Conservation (phyloP, 768 basidiomycete species). For the Calocera cornea region DNA sequence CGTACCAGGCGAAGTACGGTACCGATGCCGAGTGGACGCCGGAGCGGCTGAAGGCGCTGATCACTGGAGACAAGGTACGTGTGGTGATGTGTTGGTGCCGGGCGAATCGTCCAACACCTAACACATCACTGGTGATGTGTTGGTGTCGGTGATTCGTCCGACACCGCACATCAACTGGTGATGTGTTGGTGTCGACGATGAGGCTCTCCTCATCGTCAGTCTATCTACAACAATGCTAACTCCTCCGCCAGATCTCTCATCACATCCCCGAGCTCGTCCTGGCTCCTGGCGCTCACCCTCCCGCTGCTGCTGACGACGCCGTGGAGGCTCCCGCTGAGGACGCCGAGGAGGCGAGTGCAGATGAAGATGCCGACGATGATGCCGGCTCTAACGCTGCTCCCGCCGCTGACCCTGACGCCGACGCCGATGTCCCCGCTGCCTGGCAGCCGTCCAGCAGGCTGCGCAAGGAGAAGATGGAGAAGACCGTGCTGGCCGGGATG, state of each 20-base stretch:
- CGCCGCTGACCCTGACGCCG: background rate
- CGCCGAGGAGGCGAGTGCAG: background rate
- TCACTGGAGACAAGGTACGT: conserved; percentile 25
- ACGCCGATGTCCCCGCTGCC: background rate
- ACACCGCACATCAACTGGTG: background rate
- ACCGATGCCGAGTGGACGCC: conserved; percentile 24
- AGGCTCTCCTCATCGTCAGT: no score
- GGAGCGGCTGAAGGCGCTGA: conserved; percentile 42
- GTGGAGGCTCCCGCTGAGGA: background rate
- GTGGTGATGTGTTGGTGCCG: conserved; percentile 27
- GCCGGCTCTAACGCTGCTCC: background rate
- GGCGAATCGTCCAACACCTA: background rate
- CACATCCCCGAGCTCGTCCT: background rate
- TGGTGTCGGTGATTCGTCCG: conserved; percentile 18
- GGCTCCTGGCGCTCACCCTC: background rate
- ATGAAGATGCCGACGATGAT: no score
- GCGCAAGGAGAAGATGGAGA: background rate
- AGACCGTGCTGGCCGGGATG: background rate
- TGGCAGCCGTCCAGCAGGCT: background rate
- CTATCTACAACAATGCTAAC: no score
- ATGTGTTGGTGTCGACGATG: background rate
- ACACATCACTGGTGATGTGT: conserved; percentile 29
- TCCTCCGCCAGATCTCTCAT: background rate
- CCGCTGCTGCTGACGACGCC: background rate
- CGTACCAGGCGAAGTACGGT: conserved; percentile 22